A percentile compares a stretch with the other conserved stretches of the same genome.
Evolutionary conservation across 2,329 filamentous ascomycete genomes (phyloP).

Genomic region (Apiospora koreana): DNA sequence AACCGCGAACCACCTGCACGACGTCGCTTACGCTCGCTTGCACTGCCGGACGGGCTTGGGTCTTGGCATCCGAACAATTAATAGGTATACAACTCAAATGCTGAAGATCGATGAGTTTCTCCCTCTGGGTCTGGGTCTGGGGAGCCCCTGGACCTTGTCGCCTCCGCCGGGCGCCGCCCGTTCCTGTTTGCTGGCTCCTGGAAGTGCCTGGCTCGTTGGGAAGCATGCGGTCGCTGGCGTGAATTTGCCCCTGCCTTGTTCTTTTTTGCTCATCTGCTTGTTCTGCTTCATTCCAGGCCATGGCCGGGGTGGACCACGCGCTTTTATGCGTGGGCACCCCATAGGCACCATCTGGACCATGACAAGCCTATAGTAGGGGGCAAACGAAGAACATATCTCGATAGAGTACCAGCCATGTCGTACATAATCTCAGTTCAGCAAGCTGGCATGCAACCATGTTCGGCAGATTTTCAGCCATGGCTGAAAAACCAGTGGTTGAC

Average conservation of each 20-base stretch:
- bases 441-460: neutral
- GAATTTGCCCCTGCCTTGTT: slow-evolving; percentile 4
- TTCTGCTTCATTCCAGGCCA: neutral
- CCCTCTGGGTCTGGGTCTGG: neutral
- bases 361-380: neutral
- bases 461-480: slow-evolving; percentile 4
- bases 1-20: neutral
- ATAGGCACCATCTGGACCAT: neutral
- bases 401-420: neutral
- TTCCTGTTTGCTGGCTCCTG: neutral
- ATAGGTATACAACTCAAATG: neutral
- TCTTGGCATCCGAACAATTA: slow-evolving; percentile 9
- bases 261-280: neutral
- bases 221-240: neutral
- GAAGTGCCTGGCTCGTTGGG: too few species aligned
- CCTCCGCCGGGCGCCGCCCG: neutral
- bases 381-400: neutral
- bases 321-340: neutral
- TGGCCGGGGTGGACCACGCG: neutral
- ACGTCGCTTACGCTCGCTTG: slow-evolving; percentile 2
- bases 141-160: neutral
- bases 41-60: slow-evolving; percentile 1
- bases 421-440: neutral
- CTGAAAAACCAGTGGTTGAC: slow-evolving; percentile 6
- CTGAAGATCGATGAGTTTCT: neutral